Conservation (phyloP, 768 basidiomycete genomes). For the Leucosporidium scottii region DNA sequence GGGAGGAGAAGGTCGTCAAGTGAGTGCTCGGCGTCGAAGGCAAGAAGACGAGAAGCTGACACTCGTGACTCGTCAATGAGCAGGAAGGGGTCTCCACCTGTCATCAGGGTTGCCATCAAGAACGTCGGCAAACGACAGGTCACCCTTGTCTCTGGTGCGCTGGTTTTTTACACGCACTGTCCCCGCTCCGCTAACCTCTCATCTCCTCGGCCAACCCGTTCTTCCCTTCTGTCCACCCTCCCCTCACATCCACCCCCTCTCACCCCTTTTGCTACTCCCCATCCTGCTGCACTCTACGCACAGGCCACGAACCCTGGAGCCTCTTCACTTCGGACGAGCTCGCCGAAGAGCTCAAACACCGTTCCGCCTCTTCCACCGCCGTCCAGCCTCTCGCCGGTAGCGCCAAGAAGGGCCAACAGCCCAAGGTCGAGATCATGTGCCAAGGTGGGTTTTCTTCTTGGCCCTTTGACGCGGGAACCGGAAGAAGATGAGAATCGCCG, state of each 20-base stretch:
- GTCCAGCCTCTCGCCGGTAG: constrained; percentile 15
- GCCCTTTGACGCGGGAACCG: no score
- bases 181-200: not conserved
- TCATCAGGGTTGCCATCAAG: constrained; percentile 23
- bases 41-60: not conserved
- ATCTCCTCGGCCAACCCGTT: no score
- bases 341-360: constrained; percentile 26
- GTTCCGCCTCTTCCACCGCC: constrained; percentile 15
- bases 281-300: not conserved
- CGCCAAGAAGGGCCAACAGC: constrained; percentile 6
- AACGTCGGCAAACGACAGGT: constrained; percentile 31
- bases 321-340: constrained; percentile 14
- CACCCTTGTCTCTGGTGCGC: constrained; percentile 18
- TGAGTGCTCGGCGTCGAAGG: not conserved
- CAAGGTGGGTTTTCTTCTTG: constrained; percentile 12
- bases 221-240: not conserved
- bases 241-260: not conserved
- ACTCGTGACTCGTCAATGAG: not conserved
- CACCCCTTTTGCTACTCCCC: no score
- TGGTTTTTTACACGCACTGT: no score
- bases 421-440: constrained; percentile 25
- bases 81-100: constrained; percentile 24
- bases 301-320: constrained; percentile 19
- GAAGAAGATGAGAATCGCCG: no score
- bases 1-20: constrained; percentile 15